Conservation (phyloP, 352 stramenopile genomes). For the Pythium phragmiticola region DNA sequence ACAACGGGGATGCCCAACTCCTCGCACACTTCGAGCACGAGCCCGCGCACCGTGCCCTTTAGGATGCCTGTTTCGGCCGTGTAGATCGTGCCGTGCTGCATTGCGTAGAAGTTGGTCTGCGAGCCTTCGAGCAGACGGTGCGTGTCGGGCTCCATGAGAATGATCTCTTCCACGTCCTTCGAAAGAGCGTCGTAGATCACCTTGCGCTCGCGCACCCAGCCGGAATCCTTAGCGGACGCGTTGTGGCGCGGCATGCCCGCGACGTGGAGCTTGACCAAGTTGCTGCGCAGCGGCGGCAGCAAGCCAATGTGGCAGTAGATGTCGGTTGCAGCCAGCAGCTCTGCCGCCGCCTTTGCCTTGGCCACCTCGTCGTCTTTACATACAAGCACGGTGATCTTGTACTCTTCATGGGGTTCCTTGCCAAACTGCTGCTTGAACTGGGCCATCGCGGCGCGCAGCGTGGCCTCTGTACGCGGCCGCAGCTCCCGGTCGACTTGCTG, state of each 20-base stretch:
- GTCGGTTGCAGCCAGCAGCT: constrained; percentile 38
- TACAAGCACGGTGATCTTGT: constrained; percentile 83
- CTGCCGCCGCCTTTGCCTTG: background rate
- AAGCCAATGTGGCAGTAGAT: constrained; percentile 77
- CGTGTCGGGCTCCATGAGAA: constrained; percentile 76
- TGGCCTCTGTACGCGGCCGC: constrained; percentile 55
- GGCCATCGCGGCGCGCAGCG: constrained; percentile 65
- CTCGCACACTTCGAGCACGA: constrained; percentile 68
- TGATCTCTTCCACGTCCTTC: constrained; percentile 71
- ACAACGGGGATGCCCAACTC: constrained; percentile 54
- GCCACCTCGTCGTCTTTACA: constrained; percentile 34
- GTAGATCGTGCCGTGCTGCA: constrained; percentile 52
- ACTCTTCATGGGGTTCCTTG: constrained; percentile 53
- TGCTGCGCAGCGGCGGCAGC: constrained; percentile 53
- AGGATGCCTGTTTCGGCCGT: constrained; percentile 74
- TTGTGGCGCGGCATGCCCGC: constrained; percentile 70
- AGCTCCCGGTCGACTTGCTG: constrained; percentile 43
- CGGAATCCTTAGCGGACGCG: constrained; percentile 70
- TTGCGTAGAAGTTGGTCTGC: constrained; percentile 83
- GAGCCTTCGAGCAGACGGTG: constrained; percentile 67
- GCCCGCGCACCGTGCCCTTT: constrained; percentile 70
- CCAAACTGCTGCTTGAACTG: constrained; percentile 51
- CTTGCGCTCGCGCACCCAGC: constrained; percentile 73
- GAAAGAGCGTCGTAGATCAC: constrained; percentile 70
- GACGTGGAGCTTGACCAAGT: constrained; percentile 70